Evolutionary conservation across 164 flowering plant genomes (phyloP).

Genomic region (Chloranthus sessilifolius): DNA sequence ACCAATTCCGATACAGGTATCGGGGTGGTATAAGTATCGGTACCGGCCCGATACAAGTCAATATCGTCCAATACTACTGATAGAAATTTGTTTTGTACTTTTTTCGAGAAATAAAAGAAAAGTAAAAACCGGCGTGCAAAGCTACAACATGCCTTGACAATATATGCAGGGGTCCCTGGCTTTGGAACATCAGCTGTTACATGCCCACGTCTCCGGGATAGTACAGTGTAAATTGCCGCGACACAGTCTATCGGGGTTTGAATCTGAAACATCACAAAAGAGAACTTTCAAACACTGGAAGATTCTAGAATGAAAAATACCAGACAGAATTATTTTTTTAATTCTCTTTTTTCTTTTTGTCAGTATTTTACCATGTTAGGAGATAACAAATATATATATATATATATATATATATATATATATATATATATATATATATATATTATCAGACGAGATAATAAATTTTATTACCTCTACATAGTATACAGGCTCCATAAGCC

Average conservation of each 20-base stretch:
- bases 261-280: conserved; percentile 49
- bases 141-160: conserved; percentile 75
- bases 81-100: too few relatives aligned
- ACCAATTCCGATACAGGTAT: too few relatives aligned
- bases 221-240: conserved; percentile 88
- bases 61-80: too few relatives aligned
- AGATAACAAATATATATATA: too few relatives aligned
- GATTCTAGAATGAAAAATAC: neutral
- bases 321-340: neutral
- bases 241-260: conserved; percentile 99
- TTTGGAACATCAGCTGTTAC: conserved; percentile 95
- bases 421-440: too few relatives aligned
- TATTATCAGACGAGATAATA: neutral
- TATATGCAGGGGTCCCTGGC: conserved; percentile 96
- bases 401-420: too few relatives aligned
- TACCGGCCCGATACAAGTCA: too few relatives aligned
- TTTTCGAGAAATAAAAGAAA: neutral
- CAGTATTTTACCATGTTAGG: too few relatives aligned
- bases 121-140: neutral
- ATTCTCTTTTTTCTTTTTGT: neutral
- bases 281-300: neutral
- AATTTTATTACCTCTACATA: conserved; percentile 69
- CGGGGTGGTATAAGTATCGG: too few relatives aligned
- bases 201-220: conserved; percentile 98
- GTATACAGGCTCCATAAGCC: conserved; percentile 98